Base-by-base conservation (phyloP, 2,329 filamentous ascomycete species). In the Paraphoma sp. region DNA sequence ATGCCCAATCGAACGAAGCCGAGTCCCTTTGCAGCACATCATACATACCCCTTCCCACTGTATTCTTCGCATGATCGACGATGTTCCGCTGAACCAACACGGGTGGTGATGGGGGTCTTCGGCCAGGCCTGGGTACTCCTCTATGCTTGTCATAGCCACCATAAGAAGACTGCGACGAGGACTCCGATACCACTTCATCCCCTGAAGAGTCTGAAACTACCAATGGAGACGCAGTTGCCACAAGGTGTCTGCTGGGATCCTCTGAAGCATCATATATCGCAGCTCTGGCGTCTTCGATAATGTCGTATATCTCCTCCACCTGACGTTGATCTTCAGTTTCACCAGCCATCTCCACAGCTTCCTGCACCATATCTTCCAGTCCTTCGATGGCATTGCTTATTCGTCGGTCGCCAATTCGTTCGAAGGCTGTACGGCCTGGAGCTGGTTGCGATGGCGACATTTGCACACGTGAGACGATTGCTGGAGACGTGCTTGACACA, bases 291-390 rank as follows among this genome's bases (percentile, higher is more conserved):
- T 70, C 72, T 53, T 79, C 68, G 14, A 81, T 73, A 12, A 80
- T 77, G 1, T 69, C 58, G 33, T 76, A 73, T 16, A 80, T 74
- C 28, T 80, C 76, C 16, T 76, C 66, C 5, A 74, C 63, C 28
- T 76, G 68, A 4, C 68, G 65, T 30, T 60, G 61, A 50, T 76
- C 60, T 7, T 70, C 62, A 2, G 72, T 71, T 40, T 73, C 64
- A 41, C 77, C 69, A 6, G 77, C 76, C 30, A 78, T 68, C 1
- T 69, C 54, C 11, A 77, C 65, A 1, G 79, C 79, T 53, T 81
- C 75, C 54, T 78, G 69, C 54, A 80, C 78, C 45, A 81, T 68
- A n/a, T 75, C 69, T 56, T 81, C 78, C 6, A 81, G 56, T 0
- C 72, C 75, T 29, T 73, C 73, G 6, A 81, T 75, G 9, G 78